Conservation (phyloP, 495 filamentous ascomycete genomes). For the Terfezia boudieri region DNA sequence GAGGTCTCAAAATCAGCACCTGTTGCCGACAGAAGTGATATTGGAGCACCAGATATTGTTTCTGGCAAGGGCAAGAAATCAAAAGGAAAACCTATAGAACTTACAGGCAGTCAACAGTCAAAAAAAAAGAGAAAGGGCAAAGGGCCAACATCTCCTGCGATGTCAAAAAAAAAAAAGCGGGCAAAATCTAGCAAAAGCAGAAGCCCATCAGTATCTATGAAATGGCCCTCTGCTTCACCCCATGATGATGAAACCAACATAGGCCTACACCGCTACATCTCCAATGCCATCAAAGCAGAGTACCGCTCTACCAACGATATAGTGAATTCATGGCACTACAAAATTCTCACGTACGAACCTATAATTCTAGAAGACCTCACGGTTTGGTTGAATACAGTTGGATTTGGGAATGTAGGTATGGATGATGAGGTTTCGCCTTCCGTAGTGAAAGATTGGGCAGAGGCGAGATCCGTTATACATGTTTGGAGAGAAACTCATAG, state of each 20-base stretch:
- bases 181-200: not conserved
- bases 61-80: no score
- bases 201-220: not conserved
- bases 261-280: not conserved
- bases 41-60: no score
- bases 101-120: slow-evolving; percentile 20
- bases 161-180: not conserved
- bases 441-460: slow-evolving; percentile 65
- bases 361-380: slow-evolving; percentile 74
- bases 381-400: slow-evolving; percentile 57
- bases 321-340: slow-evolving; percentile 48
- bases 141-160: not conserved
- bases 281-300: slow-evolving; percentile 4
- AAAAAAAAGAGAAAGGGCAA: slow-evolving; percentile 12
- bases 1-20: no score
- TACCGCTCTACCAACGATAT: not conserved
- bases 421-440: slow-evolving; percentile 37
- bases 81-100: no score
- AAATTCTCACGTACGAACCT: slow-evolving; percentile 85
- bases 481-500: slow-evolving; percentile 28
- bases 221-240: no score
- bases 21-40: no score
- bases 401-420: slow-evolving; percentile 35
- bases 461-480: slow-evolving; percentile 59
- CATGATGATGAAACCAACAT: no score